phyloP scores from a whole-genome alignment of 148 eudicot species.

The Persicaria tinctoria region DNA sequence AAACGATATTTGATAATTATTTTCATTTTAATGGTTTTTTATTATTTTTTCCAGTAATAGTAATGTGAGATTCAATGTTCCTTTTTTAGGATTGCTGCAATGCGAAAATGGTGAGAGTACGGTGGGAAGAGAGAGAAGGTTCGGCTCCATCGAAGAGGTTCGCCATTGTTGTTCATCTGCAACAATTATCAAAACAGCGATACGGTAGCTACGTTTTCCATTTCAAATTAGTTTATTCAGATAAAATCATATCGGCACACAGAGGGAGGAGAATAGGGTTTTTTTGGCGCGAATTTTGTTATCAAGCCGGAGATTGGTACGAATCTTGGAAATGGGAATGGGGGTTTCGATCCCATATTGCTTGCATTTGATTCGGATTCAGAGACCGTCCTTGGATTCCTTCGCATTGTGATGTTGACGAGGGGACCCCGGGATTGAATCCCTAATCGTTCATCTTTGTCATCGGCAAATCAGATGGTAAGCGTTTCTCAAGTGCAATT shows the following conservation, averaged over 20 bases:
- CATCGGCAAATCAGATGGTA: slow-evolving; percentile 6
- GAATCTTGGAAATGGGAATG: background rate
- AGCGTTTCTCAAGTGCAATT: background rate
- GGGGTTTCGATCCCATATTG: slow-evolving; percentile 13
- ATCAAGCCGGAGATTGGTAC: background rate
- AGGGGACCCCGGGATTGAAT: background rate
- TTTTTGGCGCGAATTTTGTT: slow-evolving; percentile 1
- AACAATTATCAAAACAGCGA: slow-evolving; percentile 3
- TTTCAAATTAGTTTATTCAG: background rate
- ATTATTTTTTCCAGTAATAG: slow-evolving; percentile 5
- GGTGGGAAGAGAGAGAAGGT: slow-evolving; percentile 8
- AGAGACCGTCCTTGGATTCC: background rate
- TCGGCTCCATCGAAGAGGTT: background rate
- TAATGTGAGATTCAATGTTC: slow-evolving; percentile 2
- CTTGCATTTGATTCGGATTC: slow-evolving; percentile 6
- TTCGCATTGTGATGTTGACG: slow-evolving; percentile 3
- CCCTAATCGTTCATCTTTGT: background rate
- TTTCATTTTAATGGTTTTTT: background rate
- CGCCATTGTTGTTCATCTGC: slow-evolving; percentile 8
- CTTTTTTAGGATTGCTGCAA: background rate
- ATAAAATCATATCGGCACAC: background rate
- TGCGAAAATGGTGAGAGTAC: slow-evolving; percentile 9
- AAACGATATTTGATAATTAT: background rate
- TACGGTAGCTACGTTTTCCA: background rate
- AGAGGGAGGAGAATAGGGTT: background rate